These are phyloP conservation scores for Beauveria bassiana DNA, from an alignment of 2,329 filamentous ascomycete species.

Conservation along the genomic window DNA sequence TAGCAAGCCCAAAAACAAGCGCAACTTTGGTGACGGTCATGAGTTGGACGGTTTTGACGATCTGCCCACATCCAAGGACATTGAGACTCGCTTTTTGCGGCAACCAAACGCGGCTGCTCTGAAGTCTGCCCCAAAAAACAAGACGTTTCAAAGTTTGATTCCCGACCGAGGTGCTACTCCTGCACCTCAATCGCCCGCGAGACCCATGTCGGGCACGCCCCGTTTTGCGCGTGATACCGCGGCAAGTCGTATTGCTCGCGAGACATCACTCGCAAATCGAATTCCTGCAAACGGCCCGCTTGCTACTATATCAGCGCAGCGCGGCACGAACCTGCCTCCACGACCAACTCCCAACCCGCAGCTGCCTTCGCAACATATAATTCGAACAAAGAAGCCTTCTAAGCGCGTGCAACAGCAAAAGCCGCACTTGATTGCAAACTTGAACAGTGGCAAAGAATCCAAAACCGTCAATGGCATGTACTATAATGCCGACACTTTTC, in stretches of 20 bases:
- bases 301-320: slow-evolving; percentile 47
- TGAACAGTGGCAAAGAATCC: slow-evolving; percentile 64
- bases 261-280: slow-evolving; percentile 54
- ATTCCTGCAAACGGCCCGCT: slow-evolving; percentile 46
- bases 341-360: slow-evolving; percentile 40
- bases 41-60: slow-evolving; percentile 94
- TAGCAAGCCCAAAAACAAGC: slow-evolving; percentile 54
- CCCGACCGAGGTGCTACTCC: slow-evolving; percentile 46
- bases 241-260: slow-evolving; percentile 57
- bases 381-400: slow-evolving; percentile 48
- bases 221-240: slow-evolving; percentile 59
- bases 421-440: slow-evolving; percentile 82
- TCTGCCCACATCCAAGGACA: slow-evolving; percentile 74
- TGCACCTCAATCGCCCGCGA: slow-evolving; percentile 50
- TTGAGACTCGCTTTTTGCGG: slow-evolving; percentile 77
- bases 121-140: slow-evolving; percentile 53
- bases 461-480: slow-evolving; percentile 94
- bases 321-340: slow-evolving; percentile 45
- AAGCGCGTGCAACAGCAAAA: slow-evolving; percentile 59
- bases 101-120: slow-evolving; percentile 64
- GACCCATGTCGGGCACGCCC: slow-evolving; percentile 42
- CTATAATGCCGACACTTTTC: slow-evolving; percentile 79
- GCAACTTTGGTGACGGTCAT: slow-evolving; percentile 77
- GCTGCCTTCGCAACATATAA: slow-evolving; percentile 27
- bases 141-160: slow-evolving; percentile 46